Base-by-base conservation (phyloP, 148 eudicot species). In the Amaranthus hypochondriacus region DNA sequence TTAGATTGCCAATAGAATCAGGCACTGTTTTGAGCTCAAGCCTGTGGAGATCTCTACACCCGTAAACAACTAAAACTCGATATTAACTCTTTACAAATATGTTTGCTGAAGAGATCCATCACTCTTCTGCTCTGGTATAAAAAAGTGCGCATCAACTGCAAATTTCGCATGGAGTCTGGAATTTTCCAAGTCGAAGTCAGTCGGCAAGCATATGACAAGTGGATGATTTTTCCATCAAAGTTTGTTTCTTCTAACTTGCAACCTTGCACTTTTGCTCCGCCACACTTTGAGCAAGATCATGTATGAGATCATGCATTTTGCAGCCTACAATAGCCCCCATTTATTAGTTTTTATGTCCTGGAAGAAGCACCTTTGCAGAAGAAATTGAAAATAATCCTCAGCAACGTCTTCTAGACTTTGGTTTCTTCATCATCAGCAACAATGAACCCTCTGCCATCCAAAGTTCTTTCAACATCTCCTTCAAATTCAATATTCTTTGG, bases 371-470 rank as follows among this genome's bases (percentile, higher is more conserved):
- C 78, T 63, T 13, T 71, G 54, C 52, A 71, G 15, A 47, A 80
- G 54, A 21, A 2, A 46, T 13, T 12, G 9, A 21, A 80, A 67
- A 48, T 67, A 67, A 6, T 69, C 56, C 7, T 72, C 62, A 1
- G 68, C 73, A 15, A 28, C n/a, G n/a, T n/a, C 72, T 12, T 77
- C 64, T 4, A 14, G 5, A 28, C 63, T 51, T 12, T 65, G 47
- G 39, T 15, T 5, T 56, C 13, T n/a, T 48, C 1, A n/a, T 57
- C 18, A 10, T 4, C 1, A 5, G 65, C 11, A 42, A 15, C 4
- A 42, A 79, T 7, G 14, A 68, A 71, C 80, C 80, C 18, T 82
- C 66, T 3, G 80, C 80, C 63, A 75, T 76, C 85, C 85, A 78
- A 9, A 68, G 70, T 3, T n/a, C 9, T 52, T 56, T 68, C 61